A percentile compares a stretch with the other conserved stretches of the same genome.
These are phyloP conservation scores for Cystobasidium pallidum DNA, from an alignment of 1,284 basidiomycete species.

Conservation along the genomic window DNA sequence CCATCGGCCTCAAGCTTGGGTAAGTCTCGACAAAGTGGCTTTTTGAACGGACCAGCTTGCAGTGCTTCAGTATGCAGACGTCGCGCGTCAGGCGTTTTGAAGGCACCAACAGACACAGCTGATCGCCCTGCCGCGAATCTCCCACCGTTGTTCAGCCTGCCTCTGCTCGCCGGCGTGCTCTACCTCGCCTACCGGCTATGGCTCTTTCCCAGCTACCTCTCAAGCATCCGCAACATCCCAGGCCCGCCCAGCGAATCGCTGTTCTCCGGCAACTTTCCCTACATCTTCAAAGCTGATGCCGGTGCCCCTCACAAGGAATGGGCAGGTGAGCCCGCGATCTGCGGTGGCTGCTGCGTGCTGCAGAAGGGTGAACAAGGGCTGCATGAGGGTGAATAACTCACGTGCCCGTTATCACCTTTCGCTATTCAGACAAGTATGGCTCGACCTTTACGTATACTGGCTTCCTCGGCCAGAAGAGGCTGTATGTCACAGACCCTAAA, in stretches of 20 bases:
- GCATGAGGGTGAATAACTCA: too few species aligned
- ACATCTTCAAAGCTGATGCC: constrained; percentile 41
- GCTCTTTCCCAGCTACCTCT: constrained; percentile 13
- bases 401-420: not conserved
- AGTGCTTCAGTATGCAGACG: too few species aligned
- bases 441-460: constrained; percentile 20
- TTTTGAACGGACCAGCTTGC: too few species aligned
- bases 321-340: constrained; percentile 24
- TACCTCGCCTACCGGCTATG: constrained; percentile 13
- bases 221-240: constrained; percentile 27
- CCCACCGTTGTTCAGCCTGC: too few species aligned
- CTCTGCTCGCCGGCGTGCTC: constrained; percentile 6
- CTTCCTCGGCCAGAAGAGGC: constrained; percentile 58
- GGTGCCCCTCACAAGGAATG: constrained; percentile 34
- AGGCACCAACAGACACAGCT: too few species aligned
- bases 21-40: too few species aligned
- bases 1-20: too few species aligned
- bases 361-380: too few species aligned
- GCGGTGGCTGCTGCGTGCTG: too few species aligned
- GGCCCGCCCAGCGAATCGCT: constrained; percentile 19
- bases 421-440: constrained; percentile 32
- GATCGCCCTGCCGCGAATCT: too few species aligned
- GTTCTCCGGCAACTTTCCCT: constrained; percentile 28
- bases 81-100: too few species aligned
- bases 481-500: constrained; percentile 66